Conservation (phyloP, 2,329 filamentous ascomycete genomes). For the Cytospora schulzeri region DNA sequence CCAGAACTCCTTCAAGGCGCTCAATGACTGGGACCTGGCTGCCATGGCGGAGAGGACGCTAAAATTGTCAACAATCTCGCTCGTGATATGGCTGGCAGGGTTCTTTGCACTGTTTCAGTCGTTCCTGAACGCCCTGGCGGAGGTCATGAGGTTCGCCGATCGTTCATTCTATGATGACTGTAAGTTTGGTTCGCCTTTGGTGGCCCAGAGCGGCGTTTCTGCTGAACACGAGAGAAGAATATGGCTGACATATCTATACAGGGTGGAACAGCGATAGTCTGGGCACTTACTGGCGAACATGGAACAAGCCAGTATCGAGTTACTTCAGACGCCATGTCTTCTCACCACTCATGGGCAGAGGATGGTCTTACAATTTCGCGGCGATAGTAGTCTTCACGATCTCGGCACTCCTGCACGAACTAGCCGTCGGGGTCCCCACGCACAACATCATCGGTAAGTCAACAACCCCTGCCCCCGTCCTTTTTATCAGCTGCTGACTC, state of each 20-base stretch:
- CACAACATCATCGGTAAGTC: constrained; percentile 83
- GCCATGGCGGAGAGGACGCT: constrained; percentile 87
- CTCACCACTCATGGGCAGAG: constrained; percentile 81
- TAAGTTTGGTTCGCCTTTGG: constrained; percentile 1
- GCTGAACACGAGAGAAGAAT: neutral
- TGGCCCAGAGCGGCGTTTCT: too few species aligned
- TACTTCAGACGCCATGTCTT: constrained; percentile 97
- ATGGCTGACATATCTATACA: neutral
- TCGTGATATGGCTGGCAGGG: constrained; percentile 95
- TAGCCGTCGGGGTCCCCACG: constrained; percentile 90
- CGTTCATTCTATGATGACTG: constrained; percentile 95
- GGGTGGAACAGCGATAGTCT: constrained; percentile 89
- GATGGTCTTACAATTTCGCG: constrained; percentile 70
- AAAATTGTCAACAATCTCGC: constrained; percentile 92
- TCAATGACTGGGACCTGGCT: constrained; percentile 75
- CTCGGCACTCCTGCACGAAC: constrained; percentile 86
- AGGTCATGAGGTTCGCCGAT: constrained; percentile 87
- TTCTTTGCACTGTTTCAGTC: constrained; percentile 98
- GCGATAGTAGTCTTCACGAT: constrained; percentile 84
- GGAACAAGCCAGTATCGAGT: constrained; percentile 97
- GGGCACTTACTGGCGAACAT: constrained; percentile 89
- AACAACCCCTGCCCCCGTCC: neutral
- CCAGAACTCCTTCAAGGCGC: constrained; percentile 85
- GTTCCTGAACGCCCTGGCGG: constrained; percentile 85
- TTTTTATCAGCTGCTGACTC: constrained; percentile 22